Percentiles rank a stretch among this genome's conserved stretches.
phyloP scores from a whole-genome alignment of 352 stramenopile genomes.

The Saprolegnia diclina region DNA sequence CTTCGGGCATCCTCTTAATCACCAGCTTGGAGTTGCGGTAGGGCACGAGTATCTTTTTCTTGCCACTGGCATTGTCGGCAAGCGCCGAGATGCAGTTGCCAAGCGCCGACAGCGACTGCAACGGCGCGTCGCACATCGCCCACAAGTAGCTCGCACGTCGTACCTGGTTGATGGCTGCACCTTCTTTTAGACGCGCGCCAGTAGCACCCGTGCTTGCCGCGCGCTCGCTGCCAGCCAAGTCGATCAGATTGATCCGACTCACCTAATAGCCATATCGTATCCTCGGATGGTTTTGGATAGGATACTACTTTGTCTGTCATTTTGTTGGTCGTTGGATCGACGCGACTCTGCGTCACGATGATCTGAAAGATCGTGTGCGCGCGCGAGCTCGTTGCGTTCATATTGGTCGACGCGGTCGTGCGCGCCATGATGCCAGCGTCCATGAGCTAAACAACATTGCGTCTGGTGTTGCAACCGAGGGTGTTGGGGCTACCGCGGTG shows the following conservation, averaged over 20 bases:
- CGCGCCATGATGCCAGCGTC: constrained; percentile 73
- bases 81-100: constrained; percentile 91
- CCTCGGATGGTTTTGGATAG: not conserved
- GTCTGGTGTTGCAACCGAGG: not conserved
- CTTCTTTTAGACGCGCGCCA: constrained; percentile 86
- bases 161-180: constrained; percentile 90
- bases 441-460: constrained; percentile 49
- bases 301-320: constrained; percentile 54
- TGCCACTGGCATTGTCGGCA: constrained; percentile 77
- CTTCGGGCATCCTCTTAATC: constrained; percentile 11
- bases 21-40: constrained; percentile 92
- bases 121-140: not conserved
- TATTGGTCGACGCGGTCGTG: constrained; percentile 81
- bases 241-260: constrained; percentile 85
- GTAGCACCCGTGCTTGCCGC: constrained; percentile 86
- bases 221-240: constrained; percentile 89
- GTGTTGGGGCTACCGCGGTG: constrained; percentile 40
- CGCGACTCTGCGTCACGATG: constrained; percentile 70
- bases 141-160: not conserved
- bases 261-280: constrained; percentile 29
- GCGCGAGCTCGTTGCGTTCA: constrained; percentile 80
- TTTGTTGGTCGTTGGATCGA: constrained; percentile 65
- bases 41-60: constrained; percentile 81
- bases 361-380: constrained; percentile 84
- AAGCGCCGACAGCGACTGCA: constrained; percentile 77